Evolutionary conservation across 1,284 basidiomycete species (phyloP).

Genomic region (Pisolithus thermaeus): DNA sequence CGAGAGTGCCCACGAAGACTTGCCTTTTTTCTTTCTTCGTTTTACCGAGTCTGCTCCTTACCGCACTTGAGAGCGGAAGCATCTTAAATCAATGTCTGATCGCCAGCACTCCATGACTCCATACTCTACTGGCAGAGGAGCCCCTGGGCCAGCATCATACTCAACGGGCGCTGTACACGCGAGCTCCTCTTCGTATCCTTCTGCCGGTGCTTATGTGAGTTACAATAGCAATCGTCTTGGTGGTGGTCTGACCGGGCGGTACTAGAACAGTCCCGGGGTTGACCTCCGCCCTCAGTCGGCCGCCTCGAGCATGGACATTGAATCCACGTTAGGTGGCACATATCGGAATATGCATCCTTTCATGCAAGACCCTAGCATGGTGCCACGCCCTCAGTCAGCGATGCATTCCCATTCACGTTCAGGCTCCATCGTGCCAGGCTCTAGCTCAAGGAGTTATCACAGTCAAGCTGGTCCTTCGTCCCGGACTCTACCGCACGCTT

Average conservation of each 20-base stretch:
- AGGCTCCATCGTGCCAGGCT: slow-evolving; percentile 16
- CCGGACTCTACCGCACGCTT: slow-evolving; percentile 17
- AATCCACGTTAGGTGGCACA: slow-evolving; percentile 59
- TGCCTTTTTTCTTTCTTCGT: slow-evolving; percentile 5
- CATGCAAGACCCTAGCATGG: slow-evolving; percentile 22
- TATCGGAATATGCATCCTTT: slow-evolving; percentile 10
- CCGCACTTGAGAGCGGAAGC: slow-evolving; percentile 1
- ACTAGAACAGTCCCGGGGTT: slow-evolving; percentile 1
- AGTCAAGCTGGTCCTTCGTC: slow-evolving; percentile 23
- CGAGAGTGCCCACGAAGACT: slow-evolving; percentile 13
- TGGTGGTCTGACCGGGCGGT: background rate
- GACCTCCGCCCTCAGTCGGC: slow-evolving; percentile 25
- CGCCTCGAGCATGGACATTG: slow-evolving; percentile 32
- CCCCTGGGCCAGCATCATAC: slow-evolving; percentile 5
- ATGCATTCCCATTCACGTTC: slow-evolving; percentile 19
- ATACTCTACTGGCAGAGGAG: slow-evolving; percentile 6
- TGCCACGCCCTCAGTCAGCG: slow-evolving; percentile 25
- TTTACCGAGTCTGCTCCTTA: background rate
- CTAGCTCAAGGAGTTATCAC: slow-evolving; percentile 20
- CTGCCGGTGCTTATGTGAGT: slow-evolving; percentile 19
- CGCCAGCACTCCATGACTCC: slow-evolving; percentile 6
- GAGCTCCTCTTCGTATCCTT: slow-evolving; percentile 22
- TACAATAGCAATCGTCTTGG: background rate
- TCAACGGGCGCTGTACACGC: slow-evolving; percentile 4
- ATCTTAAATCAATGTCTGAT: slow-evolving; percentile 3